Evolutionary conservation across 192 early-diverging fungal genomes (phyloP).

Genomic region (Umbelopsis sp.): DNA sequence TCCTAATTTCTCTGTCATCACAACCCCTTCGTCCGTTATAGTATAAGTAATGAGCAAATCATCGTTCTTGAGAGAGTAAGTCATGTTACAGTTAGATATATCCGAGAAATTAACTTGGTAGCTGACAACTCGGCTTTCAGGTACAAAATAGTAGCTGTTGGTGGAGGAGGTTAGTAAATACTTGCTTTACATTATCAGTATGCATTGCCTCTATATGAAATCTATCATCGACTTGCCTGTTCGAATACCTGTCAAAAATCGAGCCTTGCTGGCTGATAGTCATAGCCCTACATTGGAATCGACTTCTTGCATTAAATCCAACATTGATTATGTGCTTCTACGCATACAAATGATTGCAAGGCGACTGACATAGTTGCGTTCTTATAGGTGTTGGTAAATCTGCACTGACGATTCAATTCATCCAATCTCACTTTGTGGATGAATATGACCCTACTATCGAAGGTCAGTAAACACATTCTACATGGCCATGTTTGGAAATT

Average conservation of each 20-base stretch:
- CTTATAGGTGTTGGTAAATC: conserved; percentile 71
- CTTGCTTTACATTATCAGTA: neutral
- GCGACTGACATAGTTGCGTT: too few species aligned
- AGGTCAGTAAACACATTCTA: conserved; percentile 44
- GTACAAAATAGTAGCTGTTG: conserved; percentile 79
- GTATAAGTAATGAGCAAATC: conserved; percentile 16
- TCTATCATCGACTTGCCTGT: neutral
- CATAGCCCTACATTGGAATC: neutral
- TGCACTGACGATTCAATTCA: conserved; percentile 83
- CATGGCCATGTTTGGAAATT: conserved; percentile 15
- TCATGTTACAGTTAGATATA: neutral
- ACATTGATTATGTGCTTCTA: too few species aligned
- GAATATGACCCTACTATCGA: conserved; percentile 98
- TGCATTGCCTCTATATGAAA: neutral
- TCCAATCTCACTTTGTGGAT: conserved; percentile 82
- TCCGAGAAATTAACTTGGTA: neutral
- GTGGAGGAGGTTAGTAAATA: conserved; percentile 64
- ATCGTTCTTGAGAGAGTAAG: conserved; percentile 27
- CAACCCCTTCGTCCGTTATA: neutral
- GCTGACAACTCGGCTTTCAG: conserved; percentile 41
- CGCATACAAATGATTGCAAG: too few species aligned
- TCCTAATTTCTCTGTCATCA: neutral
- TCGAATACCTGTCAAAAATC: neutral
- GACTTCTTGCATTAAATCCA: too few species aligned
- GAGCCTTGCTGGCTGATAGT: neutral